Evolutionary conservation across 768 basidiomycete species (phyloP).

Genomic region (Termitomyces sp.): DNA sequence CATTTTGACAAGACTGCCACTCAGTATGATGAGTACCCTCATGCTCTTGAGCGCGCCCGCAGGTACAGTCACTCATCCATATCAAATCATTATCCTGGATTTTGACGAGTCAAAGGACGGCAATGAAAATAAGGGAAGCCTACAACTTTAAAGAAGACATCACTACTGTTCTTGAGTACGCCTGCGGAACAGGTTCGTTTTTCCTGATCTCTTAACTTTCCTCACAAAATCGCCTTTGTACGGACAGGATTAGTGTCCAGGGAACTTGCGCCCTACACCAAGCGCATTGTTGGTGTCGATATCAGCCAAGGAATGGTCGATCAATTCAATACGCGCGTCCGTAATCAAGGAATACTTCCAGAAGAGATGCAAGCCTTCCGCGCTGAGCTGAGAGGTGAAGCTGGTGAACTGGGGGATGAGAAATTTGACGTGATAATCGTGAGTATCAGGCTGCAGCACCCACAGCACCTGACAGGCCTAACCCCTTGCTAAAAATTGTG

Average conservation of each 20-base stretch:
- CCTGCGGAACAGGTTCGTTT: slow-evolving; percentile 57
- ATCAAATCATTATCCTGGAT: background rate
- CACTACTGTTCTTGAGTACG: slow-evolving; percentile 67
- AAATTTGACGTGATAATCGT: slow-evolving; percentile 72
- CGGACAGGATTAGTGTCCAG: slow-evolving; percentile 55
- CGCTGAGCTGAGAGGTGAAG: slow-evolving; percentile 39
- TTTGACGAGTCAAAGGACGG: slow-evolving; percentile 21
- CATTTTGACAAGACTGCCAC: slow-evolving; percentile 13
- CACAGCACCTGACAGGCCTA: background rate
- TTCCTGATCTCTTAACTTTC: background rate
- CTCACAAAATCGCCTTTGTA: background rate
- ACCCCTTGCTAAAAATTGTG: background rate
- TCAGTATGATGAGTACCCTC: slow-evolving; percentile 12
- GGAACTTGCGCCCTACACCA: slow-evolving; percentile 53
- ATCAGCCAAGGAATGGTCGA: slow-evolving; percentile 71
- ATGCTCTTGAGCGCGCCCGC: slow-evolving; percentile 11
- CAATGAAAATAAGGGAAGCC: slow-evolving; percentile 28
- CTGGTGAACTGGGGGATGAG: slow-evolving; percentile 40
- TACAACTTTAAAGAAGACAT: slow-evolving; percentile 48
- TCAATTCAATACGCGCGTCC: slow-evolving; percentile 51
- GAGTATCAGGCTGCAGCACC: slow-evolving; percentile 18
- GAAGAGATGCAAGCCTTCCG: slow-evolving; percentile 68
- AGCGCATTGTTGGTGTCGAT: slow-evolving; percentile 67
- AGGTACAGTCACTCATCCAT: slow-evolving; percentile 7
- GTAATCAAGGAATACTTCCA: slow-evolving; percentile 53